These are phyloP conservation scores for Aquanectria penicillioides DNA, from an alignment of 2,329 filamentous ascomycete species.

Conservation along the genomic window DNA sequence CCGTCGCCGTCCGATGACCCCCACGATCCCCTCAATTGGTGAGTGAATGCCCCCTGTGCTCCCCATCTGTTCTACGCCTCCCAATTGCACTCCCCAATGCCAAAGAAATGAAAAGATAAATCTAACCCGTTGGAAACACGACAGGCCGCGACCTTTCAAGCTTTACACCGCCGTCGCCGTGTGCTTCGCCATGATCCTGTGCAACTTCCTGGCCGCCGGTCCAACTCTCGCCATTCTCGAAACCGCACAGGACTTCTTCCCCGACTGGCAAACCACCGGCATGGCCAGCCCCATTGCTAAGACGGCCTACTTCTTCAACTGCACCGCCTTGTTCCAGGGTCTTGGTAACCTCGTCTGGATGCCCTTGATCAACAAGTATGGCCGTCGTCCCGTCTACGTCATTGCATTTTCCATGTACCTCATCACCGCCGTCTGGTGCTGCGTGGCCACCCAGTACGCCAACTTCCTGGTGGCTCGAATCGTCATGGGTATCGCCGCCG, in stretches of 20 bases:
- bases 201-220: conserved; percentile 29
- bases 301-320: conserved; percentile 29
- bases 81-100: not conserved
- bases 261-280: conserved; percentile 13
- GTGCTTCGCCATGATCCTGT: conserved; percentile 27
- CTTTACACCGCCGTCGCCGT: conserved; percentile 26
- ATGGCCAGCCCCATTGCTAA: conserved; percentile 24
- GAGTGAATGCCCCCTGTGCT: not conserved
- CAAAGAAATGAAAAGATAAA: not conserved
- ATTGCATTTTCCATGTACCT: conserved; percentile 23
- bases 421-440: conserved; percentile 24
- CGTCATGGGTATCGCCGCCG: conserved; percentile 26
- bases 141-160: conserved; percentile 46
- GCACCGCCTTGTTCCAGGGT: conserved; percentile 25
- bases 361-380: conserved; percentile 29
- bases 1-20: conserved; percentile 58
- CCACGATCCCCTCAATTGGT: conserved; percentile 57
- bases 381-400: conserved; percentile 26
- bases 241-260: conserved; percentile 25
- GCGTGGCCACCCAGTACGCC: conserved; percentile 19
- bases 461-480: conserved; percentile 25
- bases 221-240: conserved; percentile 25
- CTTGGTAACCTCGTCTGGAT: conserved; percentile 28
- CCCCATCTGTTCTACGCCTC: no score
- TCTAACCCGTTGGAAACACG: not conserved